Base-by-base conservation (phyloP, 225 moss, liverwort and hornwort genomes). In the Bryoerythrophyllum caledonicum region DNA sequence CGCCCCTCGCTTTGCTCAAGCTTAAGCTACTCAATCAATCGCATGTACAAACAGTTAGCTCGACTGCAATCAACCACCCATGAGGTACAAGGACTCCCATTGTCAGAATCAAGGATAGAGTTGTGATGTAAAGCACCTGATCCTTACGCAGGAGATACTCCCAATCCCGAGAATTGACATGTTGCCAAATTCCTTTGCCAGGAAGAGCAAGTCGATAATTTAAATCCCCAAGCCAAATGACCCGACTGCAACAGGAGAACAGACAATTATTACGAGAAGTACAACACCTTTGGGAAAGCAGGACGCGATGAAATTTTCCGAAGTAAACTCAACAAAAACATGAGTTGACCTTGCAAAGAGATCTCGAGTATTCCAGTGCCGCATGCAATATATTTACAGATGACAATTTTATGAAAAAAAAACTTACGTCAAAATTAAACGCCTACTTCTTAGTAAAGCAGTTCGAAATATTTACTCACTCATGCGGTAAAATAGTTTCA, bases 401-500 rank as follows among this genome's bases (percentile, higher is more conserved):
- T 24, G 17, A 28, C 4, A 30, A 34, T 34, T 34, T 34, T 23
- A 32, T 14, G 21, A 35, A 74, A 19, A 19, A 34, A 5, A n/a
- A n/a, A n/a, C n/a, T n/a, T n/a, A n/a, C n/a, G n/a, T 5, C 0
- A 6, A 5, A 34, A 34, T 5, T 34, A 5, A 34, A 34, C 20
- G 48, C n/a, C 46, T 28, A 76, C 57, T 69, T 35, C 53, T 12
- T 19, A 14, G 44, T 8, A 52, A 4, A 57, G 24, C 40, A 77
- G 63, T n/a, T 76, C 26, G 44, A 7, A 73, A 28, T 32, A 11
- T 62, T 34, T 8, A 67, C 84, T 51, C 80, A 93, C 90, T 93
- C 93, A 58, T 93, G 91, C 35, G 87, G 85, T 73, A 86, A 72
- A 19, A 93, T 93, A 17, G 79, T 89, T 70, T 88, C 84, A 19